Evolutionary conservation across 2,329 filamentous ascomycete species (phyloP).

Genomic region (Mycosphaerella sp.): DNA sequence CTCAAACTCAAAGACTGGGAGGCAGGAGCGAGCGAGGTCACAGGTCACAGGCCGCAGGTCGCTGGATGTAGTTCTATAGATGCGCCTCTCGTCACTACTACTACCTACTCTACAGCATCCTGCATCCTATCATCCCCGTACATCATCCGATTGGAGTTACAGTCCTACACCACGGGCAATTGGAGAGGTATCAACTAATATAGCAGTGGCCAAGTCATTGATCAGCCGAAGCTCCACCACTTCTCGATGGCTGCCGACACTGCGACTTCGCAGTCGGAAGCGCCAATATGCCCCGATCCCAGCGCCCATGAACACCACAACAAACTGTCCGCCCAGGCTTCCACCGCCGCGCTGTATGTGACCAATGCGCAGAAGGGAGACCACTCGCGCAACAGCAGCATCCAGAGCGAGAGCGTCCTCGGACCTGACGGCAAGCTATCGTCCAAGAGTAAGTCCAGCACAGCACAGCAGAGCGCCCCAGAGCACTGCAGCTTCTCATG

Average conservation of each 20-base stretch:
- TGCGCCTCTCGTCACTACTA: too few species aligned
- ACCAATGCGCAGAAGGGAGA: slow-evolving; percentile 36
- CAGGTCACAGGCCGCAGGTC: too few species aligned
- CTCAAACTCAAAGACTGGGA: too few species aligned
- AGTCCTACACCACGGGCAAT: too few species aligned
- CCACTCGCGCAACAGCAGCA: slow-evolving; percentile 24
- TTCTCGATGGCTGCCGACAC: slow-evolving; percentile 19
- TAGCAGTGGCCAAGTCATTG: background rate
- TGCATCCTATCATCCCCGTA: too few species aligned
- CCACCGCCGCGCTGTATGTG: slow-evolving; percentile 56
- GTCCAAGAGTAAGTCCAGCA: slow-evolving; percentile 46
- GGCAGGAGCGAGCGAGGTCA: too few species aligned
- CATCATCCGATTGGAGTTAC: too few species aligned
- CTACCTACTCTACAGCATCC: too few species aligned
- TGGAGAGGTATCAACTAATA: too few species aligned
- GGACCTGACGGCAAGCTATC: slow-evolving; percentile 52
- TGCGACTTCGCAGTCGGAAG: slow-evolving; percentile 2
- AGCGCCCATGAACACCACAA: slow-evolving; percentile 39
- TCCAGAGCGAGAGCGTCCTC: slow-evolving; percentile 34
- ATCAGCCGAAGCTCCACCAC: background rate
- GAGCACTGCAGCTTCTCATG: background rate
- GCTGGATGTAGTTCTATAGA: too few species aligned
- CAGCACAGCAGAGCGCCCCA: background rate
- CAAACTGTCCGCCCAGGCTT: slow-evolving; percentile 47
- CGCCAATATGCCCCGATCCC: slow-evolving; percentile 40